These are phyloP conservation scores for Tylopilus rubrobrunneus DNA, from an alignment of 768 basidiomycete genomes.

Conservation along the genomic window DNA sequence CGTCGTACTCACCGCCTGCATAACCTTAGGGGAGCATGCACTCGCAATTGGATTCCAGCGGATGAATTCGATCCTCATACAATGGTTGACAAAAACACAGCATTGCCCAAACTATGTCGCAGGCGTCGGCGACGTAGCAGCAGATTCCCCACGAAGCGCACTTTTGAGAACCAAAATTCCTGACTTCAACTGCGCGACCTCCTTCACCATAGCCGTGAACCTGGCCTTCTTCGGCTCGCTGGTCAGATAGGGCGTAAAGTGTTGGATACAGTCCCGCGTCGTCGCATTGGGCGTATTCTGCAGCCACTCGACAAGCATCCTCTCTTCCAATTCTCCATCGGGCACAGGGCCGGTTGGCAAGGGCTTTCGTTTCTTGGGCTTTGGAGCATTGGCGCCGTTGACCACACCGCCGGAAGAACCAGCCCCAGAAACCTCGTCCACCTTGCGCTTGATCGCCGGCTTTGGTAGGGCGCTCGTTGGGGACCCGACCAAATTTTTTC, in stretches of 20 bases:
- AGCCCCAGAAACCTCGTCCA: constrained; percentile 34
- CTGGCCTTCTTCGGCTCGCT: constrained; percentile 64
- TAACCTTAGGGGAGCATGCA: not conserved
- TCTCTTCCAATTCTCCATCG: constrained; percentile 56
- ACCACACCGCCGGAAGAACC: constrained; percentile 5
- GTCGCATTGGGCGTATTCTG: constrained; percentile 63
- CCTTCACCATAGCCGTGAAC: constrained; percentile 78
- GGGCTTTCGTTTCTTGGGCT: constrained; percentile 56
- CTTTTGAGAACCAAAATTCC: constrained; percentile 58
- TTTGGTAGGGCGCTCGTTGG: constrained; percentile 34
- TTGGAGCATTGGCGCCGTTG: constrained; percentile 31
- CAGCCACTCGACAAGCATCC: constrained; percentile 73
- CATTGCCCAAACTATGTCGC: constrained; percentile 20
- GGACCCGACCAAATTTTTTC: constrained; percentile 23
- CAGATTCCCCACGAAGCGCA: constrained; percentile 33
- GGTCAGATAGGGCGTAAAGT: constrained; percentile 73
- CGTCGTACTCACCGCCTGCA: constrained; percentile 11
- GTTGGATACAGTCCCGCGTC: constrained; percentile 75
- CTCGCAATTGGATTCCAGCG: constrained; percentile 10
- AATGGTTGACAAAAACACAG: constrained; percentile 15
- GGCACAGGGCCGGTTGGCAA: constrained; percentile 37
- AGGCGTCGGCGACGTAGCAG: constrained; percentile 20
- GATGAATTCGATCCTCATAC: constrained; percentile 17
- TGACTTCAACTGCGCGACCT: constrained; percentile 69
- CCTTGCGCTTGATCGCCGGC: constrained; percentile 59